Conservation (phyloP, 2,329 filamentous ascomycete species). For the Macroventuria anomochaeta region DNA sequence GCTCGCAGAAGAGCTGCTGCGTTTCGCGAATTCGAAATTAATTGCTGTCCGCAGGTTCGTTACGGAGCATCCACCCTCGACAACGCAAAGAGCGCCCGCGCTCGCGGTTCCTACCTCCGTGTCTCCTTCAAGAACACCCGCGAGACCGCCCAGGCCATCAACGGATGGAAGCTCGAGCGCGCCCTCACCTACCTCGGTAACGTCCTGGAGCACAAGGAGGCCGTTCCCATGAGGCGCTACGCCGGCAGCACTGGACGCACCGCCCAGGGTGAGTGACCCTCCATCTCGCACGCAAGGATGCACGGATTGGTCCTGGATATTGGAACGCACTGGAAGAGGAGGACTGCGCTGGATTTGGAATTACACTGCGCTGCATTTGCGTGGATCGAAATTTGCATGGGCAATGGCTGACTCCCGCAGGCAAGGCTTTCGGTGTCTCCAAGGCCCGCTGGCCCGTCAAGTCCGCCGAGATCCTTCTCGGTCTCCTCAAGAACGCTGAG, state of each 20-base stretch:
- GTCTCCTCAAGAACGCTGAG: slow-evolving; percentile 71
- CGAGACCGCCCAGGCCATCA: slow-evolving; percentile 99
- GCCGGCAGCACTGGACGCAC: slow-evolving; percentile 93
- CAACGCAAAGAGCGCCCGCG: slow-evolving; percentile 77
- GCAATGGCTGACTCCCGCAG: slow-evolving; percentile 58
- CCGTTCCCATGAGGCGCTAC: slow-evolving; percentile 97
- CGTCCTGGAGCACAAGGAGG: slow-evolving; percentile 95
- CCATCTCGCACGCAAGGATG: background rate
- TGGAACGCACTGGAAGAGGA: slow-evolving; percentile 4
- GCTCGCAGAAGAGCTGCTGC: background rate
- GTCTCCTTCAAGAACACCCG: slow-evolving; percentile 99
- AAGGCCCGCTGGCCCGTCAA: slow-evolving; percentile 99
- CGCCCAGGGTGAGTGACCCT: slow-evolving; percentile 84
- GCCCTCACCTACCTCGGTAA: slow-evolving; percentile 98
- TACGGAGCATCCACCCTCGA: slow-evolving; percentile 48
- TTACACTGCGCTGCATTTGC: background rate
- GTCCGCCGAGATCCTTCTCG: slow-evolving; percentile 97
- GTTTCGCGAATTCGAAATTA: slow-evolving; percentile 30
- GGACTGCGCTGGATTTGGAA: background rate
- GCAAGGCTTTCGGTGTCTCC: slow-evolving; percentile 98
- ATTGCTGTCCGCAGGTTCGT: slow-evolving; percentile 44
- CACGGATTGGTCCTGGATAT: background rate
- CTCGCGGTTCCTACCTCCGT: slow-evolving; percentile 97
- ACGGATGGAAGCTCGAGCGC: slow-evolving; percentile 97
- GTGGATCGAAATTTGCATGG: slow-evolving; percentile 5